Base-by-base conservation (phyloP, 371 early-diverging fungal species). In the Scutellospora calospora region DNA sequence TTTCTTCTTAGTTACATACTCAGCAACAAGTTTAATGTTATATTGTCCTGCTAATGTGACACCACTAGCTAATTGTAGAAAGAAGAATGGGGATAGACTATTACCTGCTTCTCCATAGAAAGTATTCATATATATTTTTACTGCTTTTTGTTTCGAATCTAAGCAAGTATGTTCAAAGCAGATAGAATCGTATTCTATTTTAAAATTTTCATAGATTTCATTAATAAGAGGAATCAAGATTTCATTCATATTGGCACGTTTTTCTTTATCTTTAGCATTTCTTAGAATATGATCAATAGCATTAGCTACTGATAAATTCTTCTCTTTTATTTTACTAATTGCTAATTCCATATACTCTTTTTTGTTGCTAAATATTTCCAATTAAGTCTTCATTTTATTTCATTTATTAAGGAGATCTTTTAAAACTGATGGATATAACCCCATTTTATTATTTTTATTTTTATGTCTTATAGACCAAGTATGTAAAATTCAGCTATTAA, bases 101-200 rank as follows among this genome's bases (percentile, higher is more conserved):
- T 76, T 76, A 22, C 62, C 45, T 20, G 76, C 62, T 60, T 76
- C 60, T 5, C 45, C 76, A 35, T 60, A 76, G 29, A 76, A 76
- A 5, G 62, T 60, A 57, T 76, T 76, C 76, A 76, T 76, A 76
- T 60, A 76, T 18, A 76, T 5, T 33, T 75, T 75, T 16, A 75
- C 2, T 1, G 38, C 76, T n/a, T 54, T 72, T 20, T 72, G 72
- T 31, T 72, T 72, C 0, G 52, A 72, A 72, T 72, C 49, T 27
- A 71, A 22, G 9, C 9, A 71, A 1, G 41, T 25, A 6, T 49
- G 5, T 14, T 49, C 25, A 2, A 71, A 71, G 31, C 49, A 71
- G 0, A 71, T 2, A 0, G 71, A 71, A 25, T n/a, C 1, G 25
- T 57, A 57, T 57, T 57, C 57, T 57, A 18, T 25, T 9, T 22